Base-by-base conservation (phyloP, 2,329 filamentous ascomycete genomes). In the Paecilomyces niveus region DNA sequence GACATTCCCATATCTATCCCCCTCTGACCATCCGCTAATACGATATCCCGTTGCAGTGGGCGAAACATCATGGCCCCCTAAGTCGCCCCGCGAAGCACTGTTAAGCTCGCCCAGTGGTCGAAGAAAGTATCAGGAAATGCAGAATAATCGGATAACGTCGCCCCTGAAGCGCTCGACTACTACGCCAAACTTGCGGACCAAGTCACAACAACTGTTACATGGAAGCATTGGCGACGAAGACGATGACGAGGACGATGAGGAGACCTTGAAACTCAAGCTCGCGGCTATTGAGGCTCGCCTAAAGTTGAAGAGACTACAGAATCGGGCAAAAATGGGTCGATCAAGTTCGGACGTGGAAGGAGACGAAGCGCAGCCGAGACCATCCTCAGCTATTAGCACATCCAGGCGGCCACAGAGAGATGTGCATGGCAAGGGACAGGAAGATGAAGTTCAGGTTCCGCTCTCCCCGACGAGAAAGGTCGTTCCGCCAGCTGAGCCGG, bases 231-330 rank as follows among this genome's bases (percentile, higher is more conserved):
- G 76, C 54, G 76, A 74, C 4, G 76, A 80, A 3, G 81, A 85
- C 9, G 85, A 87, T 0, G 88, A 90, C 3, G 89, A 81, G n/a
- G 84, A 95, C 6, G 92, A 96, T 65, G 93, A 97, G 72, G 92
- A 97, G 78, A 95, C 86, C 1, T 76, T 97, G 33, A 85, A 95
- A 69, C 78, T 99, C 62, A 87, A 96, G 71, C 78, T 97, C 4
- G 87, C 92, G 63, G 91, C 90, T 57, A 96, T 99, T 59, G 88
- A 97, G 73, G 91, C 92, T 6, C 87, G 89, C 60, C 76, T 97
- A 56, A 94, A 88, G 73, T 75, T 97, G 63, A 97, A 97, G 74
- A 92, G 88, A 68, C 77, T 97, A 13, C 89, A 87, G 62, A 78
- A 69, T 74, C 67, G 66, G 54, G 65, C 61, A 13, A 66, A 68